Percentiles rank a stretch among this genome's conserved stretches.
Evolutionary conservation across 805 yeast species (phyloP).

Genomic region (Cyberlindnera meyerae): DNA sequence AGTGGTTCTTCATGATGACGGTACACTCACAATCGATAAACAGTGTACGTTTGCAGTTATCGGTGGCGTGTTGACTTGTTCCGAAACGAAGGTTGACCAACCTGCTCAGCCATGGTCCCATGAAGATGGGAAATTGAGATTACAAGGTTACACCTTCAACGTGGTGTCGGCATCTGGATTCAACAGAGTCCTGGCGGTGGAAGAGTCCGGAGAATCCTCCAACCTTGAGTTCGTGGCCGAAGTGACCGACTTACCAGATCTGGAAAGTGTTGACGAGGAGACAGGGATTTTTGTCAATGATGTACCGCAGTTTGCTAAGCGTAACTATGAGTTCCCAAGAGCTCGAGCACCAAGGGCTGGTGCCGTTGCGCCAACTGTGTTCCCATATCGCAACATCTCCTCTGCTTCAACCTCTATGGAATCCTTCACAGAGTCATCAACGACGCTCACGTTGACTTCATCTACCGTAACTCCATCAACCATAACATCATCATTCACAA

Average conservation of each 20-base stretch:
- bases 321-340: conserved; percentile 1
- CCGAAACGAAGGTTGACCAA: background rate
- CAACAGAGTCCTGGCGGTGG: background rate
- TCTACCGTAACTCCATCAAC: no score
- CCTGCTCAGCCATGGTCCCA: conserved; percentile 2
- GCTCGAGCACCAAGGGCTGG: background rate
- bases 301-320: no score
- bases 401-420: background rate
- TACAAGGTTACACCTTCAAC: background rate
- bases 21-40: background rate
- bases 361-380: background rate
- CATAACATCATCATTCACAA: no score
- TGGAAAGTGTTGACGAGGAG: no score
- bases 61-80: conserved; percentile 1
- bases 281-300: no score
- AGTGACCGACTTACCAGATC: background rate
- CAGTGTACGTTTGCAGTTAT: conserved; percentile 2
- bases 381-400: background rate
- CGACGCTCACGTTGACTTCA: background rate
- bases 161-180: background rate
- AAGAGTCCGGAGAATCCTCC: background rate
- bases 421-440: background rate
- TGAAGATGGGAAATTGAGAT: background rate
- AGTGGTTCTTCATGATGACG: conserved; percentile 2
- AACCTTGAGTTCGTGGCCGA: conserved; percentile 1